Evolutionary conservation across 768 basidiomycete genomes (phyloP).

Genomic region (Mycena filopes): DNA sequence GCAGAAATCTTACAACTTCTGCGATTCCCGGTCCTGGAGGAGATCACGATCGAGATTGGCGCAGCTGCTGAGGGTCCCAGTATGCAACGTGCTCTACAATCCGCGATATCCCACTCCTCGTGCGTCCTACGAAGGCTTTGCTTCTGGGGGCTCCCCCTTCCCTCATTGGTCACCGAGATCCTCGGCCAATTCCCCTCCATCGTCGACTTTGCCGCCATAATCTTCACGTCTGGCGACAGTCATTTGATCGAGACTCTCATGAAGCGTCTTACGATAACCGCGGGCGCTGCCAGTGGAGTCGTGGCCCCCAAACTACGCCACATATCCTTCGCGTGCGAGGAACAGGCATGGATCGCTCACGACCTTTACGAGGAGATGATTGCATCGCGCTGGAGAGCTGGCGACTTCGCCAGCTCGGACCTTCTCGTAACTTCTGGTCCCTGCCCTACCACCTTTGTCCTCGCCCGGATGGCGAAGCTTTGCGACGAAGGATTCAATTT

Average conservation of each 20-base stretch:
- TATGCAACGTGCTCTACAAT: background rate
- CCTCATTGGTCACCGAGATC: background rate
- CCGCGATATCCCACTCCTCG: background rate
- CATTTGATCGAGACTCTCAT: background rate
- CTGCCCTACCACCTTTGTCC: too few relatives aligned
- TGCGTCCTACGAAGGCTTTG: conserved; percentile 1
- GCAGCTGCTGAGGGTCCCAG: too few relatives aligned
- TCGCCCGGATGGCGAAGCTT: too few relatives aligned
- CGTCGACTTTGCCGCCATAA: background rate
- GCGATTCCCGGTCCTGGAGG: background rate
- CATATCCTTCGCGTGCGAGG: background rate
- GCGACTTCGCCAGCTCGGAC: too few relatives aligned
- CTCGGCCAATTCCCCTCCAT: background rate
- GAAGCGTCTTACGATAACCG: background rate
- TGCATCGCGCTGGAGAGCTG: conserved; percentile 9
- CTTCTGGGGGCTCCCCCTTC: background rate
- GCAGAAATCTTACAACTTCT: background rate
- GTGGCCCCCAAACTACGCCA: background rate
- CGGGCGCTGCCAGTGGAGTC: background rate
- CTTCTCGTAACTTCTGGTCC: too few relatives aligned
- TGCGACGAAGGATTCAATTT: too few relatives aligned
- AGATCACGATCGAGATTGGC: background rate
- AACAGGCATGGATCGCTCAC: background rate
- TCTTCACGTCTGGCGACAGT: background rate
- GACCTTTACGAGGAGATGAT: background rate